Evolutionary conservation across 768 basidiomycete genomes (phyloP), one percentile per base, ranked within the genome.

Genomic region (Rhizopogon sp.): DNA sequence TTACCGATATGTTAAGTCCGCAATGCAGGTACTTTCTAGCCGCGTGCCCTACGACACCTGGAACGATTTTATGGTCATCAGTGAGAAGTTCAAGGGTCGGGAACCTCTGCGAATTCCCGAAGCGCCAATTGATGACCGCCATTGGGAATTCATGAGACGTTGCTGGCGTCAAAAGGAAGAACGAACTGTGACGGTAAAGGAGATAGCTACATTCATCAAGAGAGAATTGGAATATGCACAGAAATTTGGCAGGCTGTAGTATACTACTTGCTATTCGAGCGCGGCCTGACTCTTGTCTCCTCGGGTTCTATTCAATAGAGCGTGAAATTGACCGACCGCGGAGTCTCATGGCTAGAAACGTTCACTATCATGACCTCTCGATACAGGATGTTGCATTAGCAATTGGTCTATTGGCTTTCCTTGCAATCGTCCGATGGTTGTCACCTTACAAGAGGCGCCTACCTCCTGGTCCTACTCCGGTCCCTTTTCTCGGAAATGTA

Each of bases 391-490:
- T 35, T 10, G 35, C 11, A 35, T 10, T 35, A 8, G 6, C 11
- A 35, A 3, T 35, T 35, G 35, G 35, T 4, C 35, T 35, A 35
- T 35, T 35, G 10, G 11, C 35, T 35, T 35, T 10, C 35, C 35
- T 35, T 35, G 1, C 35, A 10, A 35, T 35, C 35, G 3, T 9
- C 35, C 9, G 35, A 4, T 4, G 35, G 11, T 3, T 35, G 35
- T 10, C 11, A 35, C 3, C 35, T 11, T 3, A 35, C 11, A 35
- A 35, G 11, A 35, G 10, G 11, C 35, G 8, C 80, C 80, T 5
- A 70, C 66, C 37, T 71, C 73, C 6, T 62, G 70, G 16, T 78
- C 78, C 84, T 89, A 83, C 86, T 86, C 64, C 35, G 11, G 13
- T 13, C 35, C 35, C 35, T 16, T 53, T 81, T 39, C 56, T 81